These are phyloP conservation scores for Anisodus acutangulus DNA, from an alignment of 257 asterid genomes.

Conservation along the genomic window DNA sequence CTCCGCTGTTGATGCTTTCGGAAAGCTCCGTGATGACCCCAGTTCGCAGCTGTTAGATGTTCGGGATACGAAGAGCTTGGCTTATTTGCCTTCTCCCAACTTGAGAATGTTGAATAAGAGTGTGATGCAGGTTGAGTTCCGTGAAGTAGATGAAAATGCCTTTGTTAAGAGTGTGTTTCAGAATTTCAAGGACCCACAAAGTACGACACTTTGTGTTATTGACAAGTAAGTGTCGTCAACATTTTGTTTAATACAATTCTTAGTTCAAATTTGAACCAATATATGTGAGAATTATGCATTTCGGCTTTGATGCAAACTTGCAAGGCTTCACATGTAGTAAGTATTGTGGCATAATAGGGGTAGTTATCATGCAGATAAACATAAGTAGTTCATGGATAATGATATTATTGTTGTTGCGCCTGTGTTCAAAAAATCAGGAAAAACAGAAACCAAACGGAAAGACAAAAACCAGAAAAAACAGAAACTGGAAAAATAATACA, in stretches of 20 bases:
- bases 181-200: constrained; percentile 60
- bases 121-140: constrained; percentile 66
- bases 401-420: too few species aligned
- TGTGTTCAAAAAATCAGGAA: too few species aligned
- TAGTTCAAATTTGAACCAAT: background rate
- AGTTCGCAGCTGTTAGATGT: constrained; percentile 72
- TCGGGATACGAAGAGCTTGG: constrained; percentile 73
- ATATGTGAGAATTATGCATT: background rate
- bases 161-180: constrained; percentile 67
- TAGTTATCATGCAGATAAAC: background rate
- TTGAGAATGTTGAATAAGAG: constrained; percentile 71
- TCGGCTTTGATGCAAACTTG: background rate
- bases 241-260: background rate
- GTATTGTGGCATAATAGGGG: background rate
- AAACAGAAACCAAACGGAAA: too few species aligned
- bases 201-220: constrained; percentile 65
- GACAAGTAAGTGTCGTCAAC: constrained; percentile 71
- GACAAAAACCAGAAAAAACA: too few species aligned
- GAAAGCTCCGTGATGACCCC: constrained; percentile 80
- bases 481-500: too few species aligned
- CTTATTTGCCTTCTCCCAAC: constrained; percentile 68
- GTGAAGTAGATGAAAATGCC: constrained; percentile 74
- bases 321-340: background rate
- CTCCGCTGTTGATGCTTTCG: constrained; percentile 83
- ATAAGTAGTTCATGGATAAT: background rate